A percentile compares a stretch with the other conserved stretches of the same genome.
Evolutionary conservation across 1,284 basidiomycete species (phyloP).

Genomic region (Erythrobasidium hasegawianum): DNA sequence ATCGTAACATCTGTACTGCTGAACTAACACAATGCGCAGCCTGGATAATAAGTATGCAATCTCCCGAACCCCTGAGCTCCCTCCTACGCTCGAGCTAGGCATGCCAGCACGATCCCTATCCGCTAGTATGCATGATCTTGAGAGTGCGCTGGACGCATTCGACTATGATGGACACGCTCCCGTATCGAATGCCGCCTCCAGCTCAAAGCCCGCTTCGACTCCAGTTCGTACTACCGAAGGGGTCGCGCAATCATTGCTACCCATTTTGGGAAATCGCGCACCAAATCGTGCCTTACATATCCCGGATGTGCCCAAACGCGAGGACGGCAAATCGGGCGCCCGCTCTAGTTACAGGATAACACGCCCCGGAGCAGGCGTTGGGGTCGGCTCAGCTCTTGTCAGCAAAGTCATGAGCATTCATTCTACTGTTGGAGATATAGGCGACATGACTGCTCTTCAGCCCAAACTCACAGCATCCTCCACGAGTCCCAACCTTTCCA

Average conservation of each 20-base stretch:
- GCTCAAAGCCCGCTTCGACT: too few species aligned
- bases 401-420: conserved; percentile 12
- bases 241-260: neutral
- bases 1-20: too few species aligned
- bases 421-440: conserved; percentile 20
- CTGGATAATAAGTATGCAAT: neutral
- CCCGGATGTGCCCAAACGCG: neutral
- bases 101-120: neutral
- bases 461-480: conserved; percentile 1
- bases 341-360: conserved; percentile 7
- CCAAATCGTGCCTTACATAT: neutral
- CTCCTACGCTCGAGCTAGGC: conserved; percentile 19
- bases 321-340: neutral
- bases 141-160: conserved; percentile 16
- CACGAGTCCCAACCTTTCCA: neutral
- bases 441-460: neutral
- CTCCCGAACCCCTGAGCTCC: neutral
- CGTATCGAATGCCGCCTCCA: too few species aligned
- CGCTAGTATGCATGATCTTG: conserved; percentile 18
- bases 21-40: too few species aligned
- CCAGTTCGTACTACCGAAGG: too few species aligned
- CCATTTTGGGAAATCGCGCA: neutral
- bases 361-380: conserved; percentile 8
- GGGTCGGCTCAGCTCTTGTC: neutral
- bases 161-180: neutral